A percentile compares a stretch with the other conserved stretches of the same genome.
These are phyloP conservation scores for Ministeria vibrans DNA, from an alignment of 78 protist species.

Conservation along the genomic window DNA sequence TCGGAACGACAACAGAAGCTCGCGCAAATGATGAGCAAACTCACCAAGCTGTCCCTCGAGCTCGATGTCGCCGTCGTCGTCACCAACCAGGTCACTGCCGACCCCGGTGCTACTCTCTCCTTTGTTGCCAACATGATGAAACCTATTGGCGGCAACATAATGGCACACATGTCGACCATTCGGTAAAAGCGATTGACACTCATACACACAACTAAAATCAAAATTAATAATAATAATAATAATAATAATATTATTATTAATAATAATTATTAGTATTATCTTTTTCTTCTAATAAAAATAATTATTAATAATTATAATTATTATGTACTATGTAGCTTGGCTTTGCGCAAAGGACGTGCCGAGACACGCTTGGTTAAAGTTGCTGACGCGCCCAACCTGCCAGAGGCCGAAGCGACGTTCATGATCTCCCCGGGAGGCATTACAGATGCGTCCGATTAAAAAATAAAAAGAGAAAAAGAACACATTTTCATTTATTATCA, in stretches of 20 bases:
- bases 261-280: too few species aligned
- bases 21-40: conserved; percentile 84
- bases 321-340: too few species aligned
- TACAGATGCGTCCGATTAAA: too few species aligned
- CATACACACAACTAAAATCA: too few species aligned
- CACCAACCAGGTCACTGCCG: conserved; percentile 98
- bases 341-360: conserved; percentile 89
- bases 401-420: conserved; percentile 19
- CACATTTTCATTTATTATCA: too few species aligned
- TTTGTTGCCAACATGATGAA: conserved; percentile 76
- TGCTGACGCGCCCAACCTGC: conserved; percentile 32
- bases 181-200: too few species aligned
- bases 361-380: conserved; percentile 87
- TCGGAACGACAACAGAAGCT: conserved; percentile 93
- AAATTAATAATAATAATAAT: too few species aligned
- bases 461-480: too few species aligned
- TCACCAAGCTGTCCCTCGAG: conserved; percentile 90
- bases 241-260: too few species aligned
- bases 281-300: too few species aligned
- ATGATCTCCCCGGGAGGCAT: conserved; percentile 22
- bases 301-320: too few species aligned
- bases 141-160: conserved; percentile 93
- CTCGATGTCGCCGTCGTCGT: conserved; percentile 96
- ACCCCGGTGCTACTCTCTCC: conserved; percentile 58
- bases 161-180: conserved; percentile 97